Percentiles rank a stretch among this genome's conserved stretches.
These are phyloP conservation scores for Kondoa malvinella DNA, from an alignment of 768 basidiomycete species.

Conservation along the genomic window DNA sequence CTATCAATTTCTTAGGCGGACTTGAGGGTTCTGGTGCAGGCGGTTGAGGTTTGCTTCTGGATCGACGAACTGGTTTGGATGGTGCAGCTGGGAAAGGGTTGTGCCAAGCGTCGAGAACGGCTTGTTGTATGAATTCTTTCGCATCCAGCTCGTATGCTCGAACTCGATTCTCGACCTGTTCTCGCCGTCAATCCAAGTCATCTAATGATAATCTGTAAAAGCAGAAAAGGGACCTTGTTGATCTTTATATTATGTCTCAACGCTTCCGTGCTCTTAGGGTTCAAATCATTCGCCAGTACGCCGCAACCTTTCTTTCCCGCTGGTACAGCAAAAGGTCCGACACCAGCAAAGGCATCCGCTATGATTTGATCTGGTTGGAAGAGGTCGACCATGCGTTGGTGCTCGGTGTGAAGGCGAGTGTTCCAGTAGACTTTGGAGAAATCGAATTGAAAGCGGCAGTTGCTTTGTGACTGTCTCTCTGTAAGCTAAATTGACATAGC, in stretches of 20 bases:
- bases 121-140: conserved; percentile 57
- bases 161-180: conserved; percentile 55
- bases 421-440: conserved; percentile 97
- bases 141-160: conserved; percentile 69
- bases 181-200: conserved; percentile 7
- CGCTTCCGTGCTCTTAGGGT: conserved; percentile 70
- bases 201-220: not conserved
- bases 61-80: not conserved
- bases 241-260: conserved; percentile 50
- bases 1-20: conserved; percentile 42
- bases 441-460: conserved; percentile 79
- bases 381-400: conserved; percentile 58
- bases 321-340: conserved; percentile 88
- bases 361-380: conserved; percentile 51
- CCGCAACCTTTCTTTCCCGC: conserved; percentile 69
- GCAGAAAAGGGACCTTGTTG: conserved; percentile 50
- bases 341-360: conserved; percentile 90
- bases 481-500: conserved; percentile 1
- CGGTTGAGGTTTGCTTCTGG: not conserved
- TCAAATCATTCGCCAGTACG: conserved; percentile 83
- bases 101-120: conserved; percentile 41
- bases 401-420: conserved; percentile 79
- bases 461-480: conserved; percentile 51
- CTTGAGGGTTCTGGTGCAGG: not conserved
- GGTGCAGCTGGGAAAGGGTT: conserved; percentile 44